These are phyloP conservation scores for Beauveria varroae DNA, from an alignment of 2,329 filamentous ascomycete genomes.

Conservation along the genomic window DNA sequence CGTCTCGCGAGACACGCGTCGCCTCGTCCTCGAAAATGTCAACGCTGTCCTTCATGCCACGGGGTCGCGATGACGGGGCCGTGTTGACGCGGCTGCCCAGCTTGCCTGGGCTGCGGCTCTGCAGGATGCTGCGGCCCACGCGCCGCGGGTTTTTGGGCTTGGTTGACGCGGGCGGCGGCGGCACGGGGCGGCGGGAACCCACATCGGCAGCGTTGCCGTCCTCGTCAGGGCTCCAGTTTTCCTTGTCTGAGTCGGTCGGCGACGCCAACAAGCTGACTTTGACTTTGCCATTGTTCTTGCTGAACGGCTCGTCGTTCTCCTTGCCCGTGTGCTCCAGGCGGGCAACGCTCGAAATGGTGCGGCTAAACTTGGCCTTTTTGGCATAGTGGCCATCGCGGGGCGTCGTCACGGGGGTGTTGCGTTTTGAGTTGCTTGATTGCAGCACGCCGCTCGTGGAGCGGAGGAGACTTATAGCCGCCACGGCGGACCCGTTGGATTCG, in stretches of 20 bases:
- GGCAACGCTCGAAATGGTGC: conserved; percentile 54
- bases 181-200: conserved; percentile 22
- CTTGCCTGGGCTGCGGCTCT: conserved; percentile 27
- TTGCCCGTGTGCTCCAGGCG: conserved; percentile 42
- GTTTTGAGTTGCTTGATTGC: conserved; percentile 54
- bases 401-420: conserved; percentile 45
- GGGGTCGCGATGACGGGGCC: conserved; percentile 30
- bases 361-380: conserved; percentile 57
- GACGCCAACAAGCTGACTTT: conserved; percentile 34
- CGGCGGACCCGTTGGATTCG: conserved; percentile 70
- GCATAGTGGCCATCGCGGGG: conserved; percentile 16
- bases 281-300: conserved; percentile 23
- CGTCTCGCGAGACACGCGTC: conserved; percentile 24
- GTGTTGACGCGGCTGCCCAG: conserved; percentile 33
- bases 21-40: conserved; percentile 48
- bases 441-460: conserved; percentile 55
- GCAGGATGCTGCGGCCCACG: conserved; percentile 32
- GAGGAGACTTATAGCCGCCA: conserved; percentile 74
- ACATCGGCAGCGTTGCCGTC: conserved; percentile 31
- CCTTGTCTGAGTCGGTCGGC: conserved; percentile 75
- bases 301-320: conserved; percentile 13
- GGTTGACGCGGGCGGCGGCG: conserved; percentile 22
- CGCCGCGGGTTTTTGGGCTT: conserved; percentile 30
- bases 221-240: conserved; percentile 68
- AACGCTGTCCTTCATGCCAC: conserved; percentile 26